Percentiles rank a stretch among this genome's conserved stretches.
phyloP scores from a whole-genome alignment of 805 yeast species.

The Saccharomycopsis capsularis region DNA sequence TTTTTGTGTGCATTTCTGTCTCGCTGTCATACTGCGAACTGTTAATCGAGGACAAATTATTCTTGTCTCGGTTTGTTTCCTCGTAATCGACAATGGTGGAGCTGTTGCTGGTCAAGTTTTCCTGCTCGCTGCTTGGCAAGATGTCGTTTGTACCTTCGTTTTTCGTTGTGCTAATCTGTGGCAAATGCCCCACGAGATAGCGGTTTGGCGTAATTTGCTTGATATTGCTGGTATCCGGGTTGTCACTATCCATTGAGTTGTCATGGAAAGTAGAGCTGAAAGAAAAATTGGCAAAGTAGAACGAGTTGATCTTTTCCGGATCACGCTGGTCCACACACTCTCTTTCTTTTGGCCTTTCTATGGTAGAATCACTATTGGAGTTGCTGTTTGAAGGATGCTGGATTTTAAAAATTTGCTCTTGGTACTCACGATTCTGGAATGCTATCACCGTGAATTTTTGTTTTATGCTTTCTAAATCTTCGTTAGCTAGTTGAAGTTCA shows the following conservation, averaged over 20 bases:
- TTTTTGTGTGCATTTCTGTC: not conserved
- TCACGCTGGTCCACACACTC: not conserved
- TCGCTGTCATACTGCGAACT: constrained; percentile 14
- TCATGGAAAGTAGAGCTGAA: constrained; percentile 8
- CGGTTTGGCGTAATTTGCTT: too few species aligned
- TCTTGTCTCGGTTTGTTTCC: not conserved
- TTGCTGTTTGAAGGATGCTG: not conserved
- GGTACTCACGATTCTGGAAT: constrained; percentile 14
- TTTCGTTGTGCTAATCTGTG: too few species aligned
- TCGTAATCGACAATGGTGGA: constrained; percentile 9
- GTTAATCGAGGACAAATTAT: not conserved
- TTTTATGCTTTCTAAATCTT: constrained; percentile 17
- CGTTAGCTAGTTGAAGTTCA: constrained; percentile 7
- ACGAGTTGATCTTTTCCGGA: not conserved
- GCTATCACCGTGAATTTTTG: constrained; percentile 19
- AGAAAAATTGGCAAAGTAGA: constrained; percentile 8
- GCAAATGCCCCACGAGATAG: too few species aligned
- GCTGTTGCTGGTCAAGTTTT: constrained; percentile 10
- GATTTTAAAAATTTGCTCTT: not conserved
- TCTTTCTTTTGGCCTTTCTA: too few species aligned
- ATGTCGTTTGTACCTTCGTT: too few species aligned
- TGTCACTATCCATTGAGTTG: not conserved
- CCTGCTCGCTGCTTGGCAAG: not conserved
- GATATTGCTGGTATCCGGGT: not conserved
- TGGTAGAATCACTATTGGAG: not conserved